These are phyloP conservation scores for Zalaria obscura DNA, from an alignment of 2,329 filamentous ascomycete species.

Conservation along the genomic window DNA sequence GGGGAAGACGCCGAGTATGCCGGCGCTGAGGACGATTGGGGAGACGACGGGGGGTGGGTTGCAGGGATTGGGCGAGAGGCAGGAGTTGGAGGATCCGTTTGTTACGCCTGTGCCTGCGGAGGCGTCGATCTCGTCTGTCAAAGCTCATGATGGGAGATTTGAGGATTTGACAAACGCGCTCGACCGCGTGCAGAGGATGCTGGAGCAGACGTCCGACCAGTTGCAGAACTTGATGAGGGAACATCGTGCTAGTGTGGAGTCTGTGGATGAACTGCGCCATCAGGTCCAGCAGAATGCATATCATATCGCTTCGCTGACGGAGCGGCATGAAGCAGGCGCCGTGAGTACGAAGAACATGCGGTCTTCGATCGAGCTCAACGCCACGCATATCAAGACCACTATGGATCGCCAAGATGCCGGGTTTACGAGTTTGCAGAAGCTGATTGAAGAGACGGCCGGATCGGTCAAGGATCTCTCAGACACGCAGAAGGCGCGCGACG, in stretches of 20 bases:
- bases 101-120: constrained; percentile 1
- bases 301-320: constrained; percentile 2
- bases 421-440: not conserved
- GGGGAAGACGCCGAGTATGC: constrained; percentile 4
- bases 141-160: not conserved
- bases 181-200: constrained; percentile 5
- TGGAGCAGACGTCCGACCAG: constrained; percentile 2
- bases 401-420: constrained; percentile 3
- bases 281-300: constrained; percentile 1
- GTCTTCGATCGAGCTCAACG: constrained; percentile 2
- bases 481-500: not conserved
- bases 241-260: constrained; percentile 3
- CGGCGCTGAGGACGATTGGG: constrained; percentile 4
- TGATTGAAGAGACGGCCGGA: not conserved
- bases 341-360: constrained; percentile 4
- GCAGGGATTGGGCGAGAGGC: not conserved
- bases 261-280: constrained; percentile 1
- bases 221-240: constrained; percentile 1
- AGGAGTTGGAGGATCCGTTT: constrained; percentile 6
- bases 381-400: constrained; percentile 1
- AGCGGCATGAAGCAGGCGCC: constrained; percentile 1
- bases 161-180: constrained; percentile 4
- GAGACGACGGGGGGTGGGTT: not conserved
- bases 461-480: not conserved
- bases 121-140: not conserved